A percentile compares a stretch with the other conserved stretches of the same genome.
phyloP scores from a whole-genome alignment of 2,329 filamentous ascomycete genomes.

The Curvularia sp. region DNA sequence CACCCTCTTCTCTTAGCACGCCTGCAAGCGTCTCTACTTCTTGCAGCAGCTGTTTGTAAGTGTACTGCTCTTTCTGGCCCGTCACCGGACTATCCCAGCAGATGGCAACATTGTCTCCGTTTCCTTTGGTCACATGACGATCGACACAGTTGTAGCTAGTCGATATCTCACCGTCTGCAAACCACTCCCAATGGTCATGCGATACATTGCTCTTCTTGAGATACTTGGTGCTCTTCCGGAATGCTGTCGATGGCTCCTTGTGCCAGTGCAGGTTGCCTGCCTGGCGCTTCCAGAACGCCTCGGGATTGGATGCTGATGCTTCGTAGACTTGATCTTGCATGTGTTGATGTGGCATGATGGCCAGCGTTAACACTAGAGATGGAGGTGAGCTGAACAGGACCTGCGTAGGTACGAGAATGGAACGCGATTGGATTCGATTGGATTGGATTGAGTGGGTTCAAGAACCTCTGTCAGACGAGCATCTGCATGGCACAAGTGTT shows the following conservation, averaged over 20 bases:
- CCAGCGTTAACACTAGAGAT: background rate
- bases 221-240: constrained; percentile 68
- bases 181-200: constrained; percentile 88
- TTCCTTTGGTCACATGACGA: constrained; percentile 79
- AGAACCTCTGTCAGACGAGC: background rate
- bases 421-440: background rate
- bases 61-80: constrained; percentile 72
- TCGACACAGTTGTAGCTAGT: constrained; percentile 93
- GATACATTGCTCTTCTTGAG: constrained; percentile 65
- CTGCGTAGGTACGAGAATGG: background rate
- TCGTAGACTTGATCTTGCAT: constrained; percentile 61
- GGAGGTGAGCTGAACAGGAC: background rate
- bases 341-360: constrained; percentile 23
- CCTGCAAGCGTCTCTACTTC: constrained; percentile 85
- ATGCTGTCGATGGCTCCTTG: constrained; percentile 69
- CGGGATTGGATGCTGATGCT: constrained; percentile 71
- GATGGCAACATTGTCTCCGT: constrained; percentile 76
- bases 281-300: constrained; percentile 77
- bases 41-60: constrained; percentile 75
- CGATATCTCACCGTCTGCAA: constrained; percentile 84
- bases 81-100: constrained; percentile 90
- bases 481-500: constrained; percentile 1
- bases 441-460: background rate
- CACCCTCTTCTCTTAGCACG: constrained; percentile 80
- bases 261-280: constrained; percentile 83